Evolutionary conservation across 2,329 filamentous ascomycete genomes (phyloP), one percentile per base, ranked within the genome.

Genomic region (Tolypocladium ophioglossoides): DNA sequence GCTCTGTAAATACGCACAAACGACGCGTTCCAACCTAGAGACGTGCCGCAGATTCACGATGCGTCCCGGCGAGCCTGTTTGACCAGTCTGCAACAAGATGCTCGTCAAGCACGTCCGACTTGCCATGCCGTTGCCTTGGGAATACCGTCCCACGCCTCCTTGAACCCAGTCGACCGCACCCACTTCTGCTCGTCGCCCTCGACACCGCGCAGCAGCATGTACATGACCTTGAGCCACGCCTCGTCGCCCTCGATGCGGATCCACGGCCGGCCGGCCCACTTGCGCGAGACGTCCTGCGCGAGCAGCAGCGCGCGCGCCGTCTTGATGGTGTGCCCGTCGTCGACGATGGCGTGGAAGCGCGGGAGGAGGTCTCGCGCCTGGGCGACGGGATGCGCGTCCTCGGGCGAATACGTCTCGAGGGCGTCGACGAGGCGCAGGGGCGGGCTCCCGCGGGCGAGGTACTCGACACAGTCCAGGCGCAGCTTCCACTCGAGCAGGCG

Each of bases 241-340:
- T 77, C 75, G 0, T 78, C 76, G 0, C 74, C 75, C 57, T 75
- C 76, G 40, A 89, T 68, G 52, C 70, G 68, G 34, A 82, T 73
- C 73, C 78, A 78, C 3, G 75, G 68, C 54, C 66, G 71, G 27
- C 72, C 66, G 14, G 66, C 62, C 59, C 73, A 86, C 41, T 67
- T 66, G 59, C 65, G 62, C 52, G 76, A 78, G 1, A 78, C 63
- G 35, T 74, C 65, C 65, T 85, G 75, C 1, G 82, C 89, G 61
- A 90, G 70, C 4, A 79, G 78, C 20, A 94, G 68, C 1, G 89
- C 85, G 35, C 91, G 75, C 9, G 85, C 75, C 6, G 95, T 71
- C 69, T 96, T 96, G 53, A 84, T 76, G 11, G 83, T 77, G 70
- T 97, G 92, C 0, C 91, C 91, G 68, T 96, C 91, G 60, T 96